Base-by-base conservation (phyloP, 179 eudicot species). In the Actinidia chinensis region DNA sequence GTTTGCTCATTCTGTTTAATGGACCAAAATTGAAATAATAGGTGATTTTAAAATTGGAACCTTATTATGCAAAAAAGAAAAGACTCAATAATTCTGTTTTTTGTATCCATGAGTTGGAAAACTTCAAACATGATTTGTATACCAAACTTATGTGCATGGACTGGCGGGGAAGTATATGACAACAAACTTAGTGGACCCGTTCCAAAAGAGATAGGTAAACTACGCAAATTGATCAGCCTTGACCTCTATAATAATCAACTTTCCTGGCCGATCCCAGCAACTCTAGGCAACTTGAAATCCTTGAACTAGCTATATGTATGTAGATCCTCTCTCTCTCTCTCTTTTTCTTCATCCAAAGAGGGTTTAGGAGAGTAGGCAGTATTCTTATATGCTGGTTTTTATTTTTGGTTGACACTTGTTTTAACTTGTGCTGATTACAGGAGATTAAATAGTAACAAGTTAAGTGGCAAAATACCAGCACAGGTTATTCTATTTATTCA, bases 181-280 rank as follows among this genome's bases (percentile, higher is more conserved):
- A 86, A 86, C 33, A 69, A 54, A 11, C 47, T 86, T 10, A 84
- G 69, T 28, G 87, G 87, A 48, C 23, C 15, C 22, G 81, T 86
- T 44, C 86, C 86, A 28, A 6, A 9, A 56, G 83, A 68, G 67
- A 33, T 83, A 14, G 88, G 88, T 44, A 66, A 66, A 5, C 56
- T 82, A 46, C 65, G 72, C 22, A 42, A 46, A 22, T 73, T 86
- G 55, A 14, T 81, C 52, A 79, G 83, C 77, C 67, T 86, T 64
- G 80, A 79, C 66, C 82, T 86, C 23, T 71, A 67, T 44, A 51
- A 78, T 12, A 84, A 84, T 75, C 55, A 17, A 66, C 83, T 86
- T 66, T 73, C 79, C 0, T 81, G 83, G 44, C 2, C 11, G 0
- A 82, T 83, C 74, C 87, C 87, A n/a, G 6, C 69, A 3, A 77